Conservation (phyloP, 2,329 filamentous ascomycete species). For the Clonostachys sp. region DNA sequence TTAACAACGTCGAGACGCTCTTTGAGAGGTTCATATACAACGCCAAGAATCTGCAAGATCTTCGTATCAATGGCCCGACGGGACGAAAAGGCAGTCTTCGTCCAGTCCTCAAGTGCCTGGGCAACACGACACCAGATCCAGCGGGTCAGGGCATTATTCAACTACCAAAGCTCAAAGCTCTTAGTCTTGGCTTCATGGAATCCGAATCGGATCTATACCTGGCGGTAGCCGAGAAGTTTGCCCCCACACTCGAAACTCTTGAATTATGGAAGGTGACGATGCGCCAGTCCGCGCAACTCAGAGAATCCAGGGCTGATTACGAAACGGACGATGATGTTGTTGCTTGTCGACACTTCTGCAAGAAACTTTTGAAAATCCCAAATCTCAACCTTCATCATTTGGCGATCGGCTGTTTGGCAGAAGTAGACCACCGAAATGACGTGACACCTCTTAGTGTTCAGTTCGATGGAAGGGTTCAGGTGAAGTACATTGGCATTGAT, state of each 20-base stretch:
- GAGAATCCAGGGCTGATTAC: not conserved
- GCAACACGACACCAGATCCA: not conserved
- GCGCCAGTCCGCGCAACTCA: constrained; percentile 17
- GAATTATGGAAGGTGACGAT: constrained; percentile 38
- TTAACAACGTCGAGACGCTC: not conserved
- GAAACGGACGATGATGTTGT: not conserved
- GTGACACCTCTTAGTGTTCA: not conserved
- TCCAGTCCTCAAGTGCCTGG: constrained; percentile 33
- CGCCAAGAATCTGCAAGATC: constrained; percentile 36
- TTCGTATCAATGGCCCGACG: constrained; percentile 41
- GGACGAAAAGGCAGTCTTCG: constrained; percentile 3
- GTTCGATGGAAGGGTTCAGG: not conserved
- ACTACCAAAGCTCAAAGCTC: constrained; percentile 25
- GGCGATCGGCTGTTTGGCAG: constrained; percentile 3
- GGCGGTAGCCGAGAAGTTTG: constrained; percentile 31
- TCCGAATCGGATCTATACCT: constrained; percentile 23
- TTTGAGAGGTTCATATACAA: constrained; percentile 11
- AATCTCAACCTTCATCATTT: constrained; percentile 25
- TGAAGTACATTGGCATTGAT: constrained; percentile 1
- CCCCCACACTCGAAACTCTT: constrained; percentile 34
- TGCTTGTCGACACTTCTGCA: constrained; percentile 22
- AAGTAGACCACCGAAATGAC: not conserved
- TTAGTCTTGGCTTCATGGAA: constrained; percentile 38
- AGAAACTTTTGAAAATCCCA: constrained; percentile 24
- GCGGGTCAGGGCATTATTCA: constrained; percentile 7